A percentile compares a stretch with the other conserved stretches of the same genome.
Evolutionary conservation across 75 land plant species (phyloP).

Genomic region (Cryptomeria japonica): DNA sequence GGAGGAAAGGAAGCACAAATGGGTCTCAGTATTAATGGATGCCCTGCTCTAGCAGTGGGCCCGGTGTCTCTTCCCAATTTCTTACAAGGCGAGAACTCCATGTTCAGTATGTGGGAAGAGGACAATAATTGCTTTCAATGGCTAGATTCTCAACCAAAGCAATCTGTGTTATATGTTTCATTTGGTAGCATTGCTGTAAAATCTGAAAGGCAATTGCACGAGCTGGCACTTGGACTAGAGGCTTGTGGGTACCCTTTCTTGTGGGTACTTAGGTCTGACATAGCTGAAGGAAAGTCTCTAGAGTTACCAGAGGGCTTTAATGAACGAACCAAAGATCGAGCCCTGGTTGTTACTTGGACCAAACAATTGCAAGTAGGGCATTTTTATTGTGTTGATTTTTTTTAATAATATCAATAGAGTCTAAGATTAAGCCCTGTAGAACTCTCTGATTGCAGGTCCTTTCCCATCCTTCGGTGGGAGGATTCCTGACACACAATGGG

Average conservation of each 20-base stretch:
- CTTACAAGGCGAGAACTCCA: not conserved
- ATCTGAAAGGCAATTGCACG: constrained; percentile 32
- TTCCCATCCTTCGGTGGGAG: constrained; percentile 48
- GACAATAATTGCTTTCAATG: constrained; percentile 27
- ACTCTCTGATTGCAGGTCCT: no score
- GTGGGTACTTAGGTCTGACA: constrained; percentile 46
- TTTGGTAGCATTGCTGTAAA: constrained; percentile 19
- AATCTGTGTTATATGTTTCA: constrained; percentile 59
- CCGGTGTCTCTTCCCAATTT: not conserved
- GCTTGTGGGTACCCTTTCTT: constrained; percentile 42
- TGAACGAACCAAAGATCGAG: not conserved
- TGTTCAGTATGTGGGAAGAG: not conserved
- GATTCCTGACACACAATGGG: constrained; percentile 65
- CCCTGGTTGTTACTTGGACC: not conserved
- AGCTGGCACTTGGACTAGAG: constrained; percentile 57
- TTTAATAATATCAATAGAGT: no score
- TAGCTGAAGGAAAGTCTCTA: not conserved
- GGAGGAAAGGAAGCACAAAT: not conserved
- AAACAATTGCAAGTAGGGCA: not conserved
- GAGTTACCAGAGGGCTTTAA: not conserved
- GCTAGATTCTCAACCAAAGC: constrained; percentile 42
- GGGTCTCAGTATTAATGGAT: not conserved
- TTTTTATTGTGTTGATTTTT: no score
- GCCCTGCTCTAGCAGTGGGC: not conserved
- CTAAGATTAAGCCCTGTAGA: no score